A percentile compares a stretch with the other conserved stretches of the same genome.
Evolutionary conservation across 169 alveolate genomes (phyloP).

Genomic region (Cryptosporidium bovis): DNA sequence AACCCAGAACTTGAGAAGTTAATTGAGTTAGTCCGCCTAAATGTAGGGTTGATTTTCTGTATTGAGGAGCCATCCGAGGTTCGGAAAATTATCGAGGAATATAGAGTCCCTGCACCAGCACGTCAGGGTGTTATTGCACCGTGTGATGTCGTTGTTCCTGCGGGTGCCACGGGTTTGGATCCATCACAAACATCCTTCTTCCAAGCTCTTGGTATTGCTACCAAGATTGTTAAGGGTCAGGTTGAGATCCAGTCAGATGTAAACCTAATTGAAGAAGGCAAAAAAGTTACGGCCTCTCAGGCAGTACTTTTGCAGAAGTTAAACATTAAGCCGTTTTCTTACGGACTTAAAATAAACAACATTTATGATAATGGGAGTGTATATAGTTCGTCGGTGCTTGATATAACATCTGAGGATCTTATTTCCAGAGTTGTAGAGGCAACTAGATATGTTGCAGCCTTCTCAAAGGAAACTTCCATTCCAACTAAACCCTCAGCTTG

Average conservation of each 20-base stretch:
- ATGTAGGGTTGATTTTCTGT: slow-evolving; percentile 97
- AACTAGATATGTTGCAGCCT: slow-evolving; percentile 92
- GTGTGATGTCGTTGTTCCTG: slow-evolving; percentile 95
- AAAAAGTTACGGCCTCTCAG: slow-evolving; percentile 95
- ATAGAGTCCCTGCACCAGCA: slow-evolving; percentile 97
- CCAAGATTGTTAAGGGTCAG: slow-evolving; percentile 98
- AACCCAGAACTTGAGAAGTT: slow-evolving; percentile 88
- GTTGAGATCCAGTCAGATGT: slow-evolving; percentile 96
- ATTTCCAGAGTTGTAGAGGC: slow-evolving; percentile 87
- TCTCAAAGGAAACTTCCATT: slow-evolving; percentile 92
- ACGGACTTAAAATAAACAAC: slow-evolving; percentile 93
- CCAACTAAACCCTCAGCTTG: slow-evolving; percentile 96
- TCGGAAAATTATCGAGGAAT: slow-evolving; percentile 89
- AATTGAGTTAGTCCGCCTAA: slow-evolving; percentile 89
- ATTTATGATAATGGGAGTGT: slow-evolving; percentile 95
- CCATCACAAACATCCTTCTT: slow-evolving; percentile 99
- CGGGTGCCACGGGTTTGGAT: slow-evolving; percentile 99
- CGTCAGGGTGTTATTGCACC: slow-evolving; percentile 98
- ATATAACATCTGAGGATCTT: slow-evolving; percentile 93
- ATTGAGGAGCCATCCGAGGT: slow-evolving; percentile 93
- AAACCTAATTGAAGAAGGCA: slow-evolving; percentile 93
- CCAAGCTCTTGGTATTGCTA: slow-evolving; percentile 98
- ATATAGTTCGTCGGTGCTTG: slow-evolving; percentile 94
- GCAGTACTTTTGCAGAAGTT: slow-evolving; percentile 96
- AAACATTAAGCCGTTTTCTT: slow-evolving; percentile 96